A percentile compares a stretch with the other conserved stretches of the same genome.
Conservation (phyloP, 2,329 filamentous ascomycete species). For the Fusarium brevicatenulatum region DNA sequence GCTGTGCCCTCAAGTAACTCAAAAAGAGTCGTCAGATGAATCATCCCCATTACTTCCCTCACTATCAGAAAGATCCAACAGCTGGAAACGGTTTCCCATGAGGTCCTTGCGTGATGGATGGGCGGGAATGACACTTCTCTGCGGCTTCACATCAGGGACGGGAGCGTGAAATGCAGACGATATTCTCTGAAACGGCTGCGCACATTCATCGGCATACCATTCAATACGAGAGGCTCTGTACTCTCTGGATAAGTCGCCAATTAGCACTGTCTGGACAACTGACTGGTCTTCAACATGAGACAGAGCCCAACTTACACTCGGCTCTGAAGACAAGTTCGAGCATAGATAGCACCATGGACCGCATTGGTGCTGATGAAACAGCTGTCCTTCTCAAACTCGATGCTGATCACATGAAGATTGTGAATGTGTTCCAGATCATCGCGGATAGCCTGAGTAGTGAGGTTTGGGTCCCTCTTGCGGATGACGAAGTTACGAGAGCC, state of each 20-base stretch:
- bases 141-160: not conserved
- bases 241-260: constrained; percentile 56
- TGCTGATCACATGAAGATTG: constrained; percentile 75
- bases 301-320: constrained; percentile 54
- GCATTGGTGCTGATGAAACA: constrained; percentile 81
- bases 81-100: constrained; percentile 69
- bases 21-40: constrained; percentile 14
- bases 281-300: not conserved
- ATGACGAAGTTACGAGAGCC: constrained; percentile 81
- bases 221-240: constrained; percentile 79
- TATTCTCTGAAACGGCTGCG: constrained; percentile 59
- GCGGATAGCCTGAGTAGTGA: constrained; percentile 73
- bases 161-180: not conserved
- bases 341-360: constrained; percentile 78
- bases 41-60: constrained; percentile 42
- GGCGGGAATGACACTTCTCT: not conserved
- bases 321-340: constrained; percentile 81
- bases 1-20: not conserved
- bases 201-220: constrained; percentile 79
- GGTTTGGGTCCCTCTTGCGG: constrained; percentile 63
- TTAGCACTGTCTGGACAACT: constrained; percentile 24
- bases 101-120: constrained; percentile 43
- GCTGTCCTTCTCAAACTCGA: constrained; percentile 67
- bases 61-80: constrained; percentile 63
- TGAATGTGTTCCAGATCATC: constrained; percentile 85